These are phyloP conservation scores for Trichoderma atrobrunneum DNA, from an alignment of 2,329 filamentous ascomycete genomes.

Conservation along the genomic window DNA sequence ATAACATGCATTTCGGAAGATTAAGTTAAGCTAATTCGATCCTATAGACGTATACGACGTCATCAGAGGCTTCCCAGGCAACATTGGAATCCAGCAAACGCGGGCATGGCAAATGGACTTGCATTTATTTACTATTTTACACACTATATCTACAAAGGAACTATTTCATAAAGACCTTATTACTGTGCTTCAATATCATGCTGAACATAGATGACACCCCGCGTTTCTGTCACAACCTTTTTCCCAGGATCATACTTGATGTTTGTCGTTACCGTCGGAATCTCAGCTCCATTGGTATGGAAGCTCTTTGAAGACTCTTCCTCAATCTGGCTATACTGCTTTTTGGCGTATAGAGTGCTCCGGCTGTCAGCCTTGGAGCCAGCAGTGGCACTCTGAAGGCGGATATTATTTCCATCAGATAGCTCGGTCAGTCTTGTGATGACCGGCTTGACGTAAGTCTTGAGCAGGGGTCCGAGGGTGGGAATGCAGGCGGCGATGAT, in stretches of 20 bases:
- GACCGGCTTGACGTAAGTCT: constrained; percentile 25
- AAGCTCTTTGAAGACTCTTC: neutral
- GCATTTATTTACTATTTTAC: neutral
- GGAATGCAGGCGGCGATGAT: constrained; percentile 44
- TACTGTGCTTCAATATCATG: neutral
- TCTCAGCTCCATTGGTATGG: neutral
- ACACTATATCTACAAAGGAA: neutral
- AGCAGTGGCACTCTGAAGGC: neutral
- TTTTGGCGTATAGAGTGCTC: neutral
- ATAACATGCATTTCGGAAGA: neutral
- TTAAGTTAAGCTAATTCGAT: neutral
- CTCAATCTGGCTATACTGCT: neutral
- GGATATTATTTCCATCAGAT: neutral
- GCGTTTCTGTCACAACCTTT: neutral
- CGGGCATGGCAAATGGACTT: neutral
- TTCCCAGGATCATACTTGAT: neutral
- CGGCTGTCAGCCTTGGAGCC: neutral
- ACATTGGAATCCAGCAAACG: neutral
- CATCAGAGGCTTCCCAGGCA: neutral
- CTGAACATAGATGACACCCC: neutral
- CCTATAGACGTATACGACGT: neutral
- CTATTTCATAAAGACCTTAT: neutral
- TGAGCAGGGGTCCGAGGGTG: constrained; percentile 41
- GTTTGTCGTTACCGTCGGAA: neutral
- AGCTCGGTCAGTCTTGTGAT: constrained; percentile 19